phyloP scores from a whole-genome alignment of 2,329 filamentous ascomycete species.

The Neoscytalidium dimidiatum region DNA sequence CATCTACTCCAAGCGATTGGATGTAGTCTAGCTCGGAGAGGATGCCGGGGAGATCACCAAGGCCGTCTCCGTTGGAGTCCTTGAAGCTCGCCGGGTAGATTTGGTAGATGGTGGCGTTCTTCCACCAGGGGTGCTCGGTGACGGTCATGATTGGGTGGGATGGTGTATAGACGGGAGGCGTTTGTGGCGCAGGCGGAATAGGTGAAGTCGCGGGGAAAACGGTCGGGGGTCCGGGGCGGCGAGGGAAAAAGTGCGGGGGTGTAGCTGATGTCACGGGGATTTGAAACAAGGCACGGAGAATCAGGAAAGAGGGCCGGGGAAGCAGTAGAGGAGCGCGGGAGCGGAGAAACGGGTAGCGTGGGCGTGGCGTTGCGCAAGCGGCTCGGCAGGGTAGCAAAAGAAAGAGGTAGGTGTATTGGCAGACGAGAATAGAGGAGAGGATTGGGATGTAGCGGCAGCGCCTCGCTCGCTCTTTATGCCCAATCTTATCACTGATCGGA shows the following conservation, averaged over 20 bases:
- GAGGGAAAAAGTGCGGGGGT: background rate
- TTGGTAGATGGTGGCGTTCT: constrained; percentile 50
- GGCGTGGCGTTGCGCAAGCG: background rate
- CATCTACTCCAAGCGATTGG: constrained; percentile 43
- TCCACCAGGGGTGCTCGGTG: constrained; percentile 53
- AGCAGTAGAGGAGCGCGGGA: background rate
- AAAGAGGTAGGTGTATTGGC: background rate
- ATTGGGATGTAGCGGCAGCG: background rate
- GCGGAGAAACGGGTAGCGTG: background rate
- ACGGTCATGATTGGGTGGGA: background rate
- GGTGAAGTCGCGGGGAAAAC: background rate
- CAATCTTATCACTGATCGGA: background rate
- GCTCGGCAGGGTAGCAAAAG: background rate
- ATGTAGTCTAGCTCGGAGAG: constrained; percentile 60
- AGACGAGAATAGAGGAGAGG: background rate
- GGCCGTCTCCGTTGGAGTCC: constrained; percentile 58
- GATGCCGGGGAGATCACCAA: constrained; percentile 61
- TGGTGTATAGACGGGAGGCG: background rate
- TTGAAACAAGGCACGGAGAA: background rate
- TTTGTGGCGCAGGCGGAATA: background rate
- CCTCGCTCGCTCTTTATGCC: background rate
- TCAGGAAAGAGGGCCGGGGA: background rate
- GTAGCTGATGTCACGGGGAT: background rate
- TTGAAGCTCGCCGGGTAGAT: constrained; percentile 65
- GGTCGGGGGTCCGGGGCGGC: background rate